These are phyloP conservation scores for Metschnikowia proteae DNA, from an alignment of 805 yeast genomes.

Conservation along the genomic window DNA sequence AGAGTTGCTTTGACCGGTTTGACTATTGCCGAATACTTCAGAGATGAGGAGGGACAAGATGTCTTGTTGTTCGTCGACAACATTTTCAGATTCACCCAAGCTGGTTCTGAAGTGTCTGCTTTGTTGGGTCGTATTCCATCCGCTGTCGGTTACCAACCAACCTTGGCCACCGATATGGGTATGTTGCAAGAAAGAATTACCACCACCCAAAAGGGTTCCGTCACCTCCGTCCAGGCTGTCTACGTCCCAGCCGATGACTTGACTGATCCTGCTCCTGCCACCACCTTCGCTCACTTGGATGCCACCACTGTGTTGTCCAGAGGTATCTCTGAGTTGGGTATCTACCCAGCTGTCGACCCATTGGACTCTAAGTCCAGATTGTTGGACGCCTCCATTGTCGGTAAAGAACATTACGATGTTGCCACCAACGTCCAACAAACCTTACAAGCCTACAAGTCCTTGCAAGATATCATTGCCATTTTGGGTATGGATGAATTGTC, in stretches of 20 bases:
- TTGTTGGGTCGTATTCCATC: slow-evolving; percentile 99
- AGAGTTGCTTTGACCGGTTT: slow-evolving; percentile 99
- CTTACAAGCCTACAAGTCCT: slow-evolving; percentile 98
- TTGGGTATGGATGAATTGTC: slow-evolving; percentile 99
- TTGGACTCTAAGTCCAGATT: slow-evolving; percentile 98
- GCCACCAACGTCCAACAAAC: slow-evolving; percentile 97
- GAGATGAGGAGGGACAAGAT: slow-evolving; percentile 99
- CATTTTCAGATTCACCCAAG: slow-evolving; percentile 99
- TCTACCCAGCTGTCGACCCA: slow-evolving; percentile 99
- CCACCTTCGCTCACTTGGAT: slow-evolving; percentile 99
- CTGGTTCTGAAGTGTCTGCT: slow-evolving; percentile 99
- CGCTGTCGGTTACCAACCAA: slow-evolving; percentile 99
- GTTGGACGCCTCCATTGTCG: slow-evolving; percentile 94
- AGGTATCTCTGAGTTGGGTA: slow-evolving; percentile 99
- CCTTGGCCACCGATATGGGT: slow-evolving; percentile 99
- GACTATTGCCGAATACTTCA: slow-evolving; percentile 99
- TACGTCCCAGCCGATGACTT: slow-evolving; percentile 99
- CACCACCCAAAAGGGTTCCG: slow-evolving; percentile 99
- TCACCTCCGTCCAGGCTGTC: slow-evolving; percentile 99
- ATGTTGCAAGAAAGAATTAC: slow-evolving; percentile 99
- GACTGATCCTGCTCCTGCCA: slow-evolving; percentile 99
- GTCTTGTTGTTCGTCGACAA: slow-evolving; percentile 98
- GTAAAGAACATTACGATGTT: slow-evolving; percentile 97
- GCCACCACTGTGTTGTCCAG: slow-evolving; percentile 99
- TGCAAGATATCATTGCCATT: slow-evolving; percentile 99